Base-by-base conservation (phyloP, 257 asterid genomes). In the Anisodus acutangulus region DNA sequence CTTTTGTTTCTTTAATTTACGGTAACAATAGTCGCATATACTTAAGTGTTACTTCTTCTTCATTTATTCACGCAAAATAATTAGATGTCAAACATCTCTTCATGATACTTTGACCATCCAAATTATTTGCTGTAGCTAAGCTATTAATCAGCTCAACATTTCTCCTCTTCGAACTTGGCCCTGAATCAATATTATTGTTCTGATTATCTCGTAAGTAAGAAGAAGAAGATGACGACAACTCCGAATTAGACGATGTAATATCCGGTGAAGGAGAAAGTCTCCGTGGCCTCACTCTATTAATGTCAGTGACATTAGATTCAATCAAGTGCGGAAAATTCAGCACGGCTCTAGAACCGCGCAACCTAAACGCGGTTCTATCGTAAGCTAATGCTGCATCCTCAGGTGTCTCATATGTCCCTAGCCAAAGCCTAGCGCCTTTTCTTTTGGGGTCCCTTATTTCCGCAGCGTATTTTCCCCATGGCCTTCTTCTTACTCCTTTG, bases 301-400 rank as follows among this genome's bases (percentile, higher is more conserved):
- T 58, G 19, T 80, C 69, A 7, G 69, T 41, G 6, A 55, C 83
- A 37, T 80, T 57, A 0, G 41, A 37, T 26, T 43, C 71, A 35
- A 80, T 80, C 69, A 80, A 54, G 68, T 37, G 69, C 4, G 83
- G 83, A 39, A 80, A 80, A 80, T 80, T 80, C 35, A 80, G 51
- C 2, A 55, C 12, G 3, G 83, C 83, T 39, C 57, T 39, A 1
- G 83, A 17, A 60, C 83, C 83, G 0, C 83, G 83, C 53, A 80
- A 16, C 12, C 6, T 80, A 55, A 17, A 80, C 10, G 83, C 83
- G 3, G 83, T 62, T 80, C 69, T 39, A 17, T 80, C 83, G 4
- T 80, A 80, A 59, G 83, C 83, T 45, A 80, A 13, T 80, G 83
- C 83, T 59, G 83, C 83, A 59, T 80, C 83, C 16, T 54, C 71